Conservation (phyloP, 164 flowering plant species). For the Platanus orientalis region DNA sequence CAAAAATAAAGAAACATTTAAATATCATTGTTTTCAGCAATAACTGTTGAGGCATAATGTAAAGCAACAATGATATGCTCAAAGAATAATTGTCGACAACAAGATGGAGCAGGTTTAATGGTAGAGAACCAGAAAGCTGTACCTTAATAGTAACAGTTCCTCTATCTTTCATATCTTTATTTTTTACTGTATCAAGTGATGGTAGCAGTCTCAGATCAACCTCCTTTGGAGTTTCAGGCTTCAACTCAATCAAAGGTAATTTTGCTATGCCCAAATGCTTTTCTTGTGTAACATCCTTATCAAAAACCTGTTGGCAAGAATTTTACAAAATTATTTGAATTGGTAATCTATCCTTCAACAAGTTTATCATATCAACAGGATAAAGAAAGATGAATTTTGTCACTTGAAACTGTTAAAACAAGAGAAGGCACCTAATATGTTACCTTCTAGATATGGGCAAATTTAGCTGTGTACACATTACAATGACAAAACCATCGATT, state of each 20-base stretch:
- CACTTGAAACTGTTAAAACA: neutral
- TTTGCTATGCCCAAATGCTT: constrained; percentile 78
- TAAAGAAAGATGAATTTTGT: neutral
- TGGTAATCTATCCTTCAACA: neutral
- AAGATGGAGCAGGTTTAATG: neutral
- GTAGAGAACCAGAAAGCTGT: neutral
- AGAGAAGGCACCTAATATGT: neutral
- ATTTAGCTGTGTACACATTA: too few relatives aligned
- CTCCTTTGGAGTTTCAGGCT: constrained; percentile 58
- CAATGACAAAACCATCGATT: too few relatives aligned
- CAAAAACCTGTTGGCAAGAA: constrained; percentile 58
- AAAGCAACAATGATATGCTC: too few relatives aligned
- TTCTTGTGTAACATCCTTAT: constrained; percentile 88
- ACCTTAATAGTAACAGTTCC: constrained; percentile 84
- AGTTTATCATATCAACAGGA: neutral
- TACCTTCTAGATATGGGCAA: neutral
- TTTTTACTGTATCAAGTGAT: constrained; percentile 77
- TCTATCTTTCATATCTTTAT: constrained; percentile 89
- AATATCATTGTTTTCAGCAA: too few relatives aligned
- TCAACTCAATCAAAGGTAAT: constrained; percentile 54
- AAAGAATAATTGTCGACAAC: neutral
- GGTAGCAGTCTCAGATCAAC: constrained; percentile 61
- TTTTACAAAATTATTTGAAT: neutral
- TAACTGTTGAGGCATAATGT: too few relatives aligned
- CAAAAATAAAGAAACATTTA: too few relatives aligned